These are phyloP conservation scores for Ceratobasidium sp. DNA, from an alignment of 1,284 basidiomycete genomes.

Conservation along the genomic window DNA sequence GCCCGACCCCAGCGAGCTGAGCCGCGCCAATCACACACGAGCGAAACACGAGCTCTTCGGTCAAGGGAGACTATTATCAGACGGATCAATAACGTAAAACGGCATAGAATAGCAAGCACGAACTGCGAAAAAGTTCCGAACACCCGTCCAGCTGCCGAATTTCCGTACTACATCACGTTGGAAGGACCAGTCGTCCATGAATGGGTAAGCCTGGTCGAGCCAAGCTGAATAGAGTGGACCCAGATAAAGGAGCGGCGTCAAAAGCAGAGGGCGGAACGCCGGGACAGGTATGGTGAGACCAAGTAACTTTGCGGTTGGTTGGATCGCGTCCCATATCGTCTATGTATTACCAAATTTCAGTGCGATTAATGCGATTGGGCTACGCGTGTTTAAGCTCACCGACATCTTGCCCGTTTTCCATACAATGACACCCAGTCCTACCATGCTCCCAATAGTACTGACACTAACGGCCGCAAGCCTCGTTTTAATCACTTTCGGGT, in stretches of 20 bases:
- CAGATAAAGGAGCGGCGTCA: conserved; percentile 81
- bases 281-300: conserved; percentile 50
- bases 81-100: conserved; percentile 24
- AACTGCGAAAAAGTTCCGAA: conserved; percentile 83
- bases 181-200: conserved; percentile 64
- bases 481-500: conserved; percentile 75
- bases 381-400: conserved; percentile 20
- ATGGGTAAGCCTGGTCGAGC: conserved; percentile 65
- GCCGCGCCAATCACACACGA: conserved; percentile 82
- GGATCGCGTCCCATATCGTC: conserved; percentile 30
- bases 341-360: not conserved
- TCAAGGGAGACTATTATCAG: conserved; percentile 76
- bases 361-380: not conserved
- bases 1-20: conserved; percentile 67
- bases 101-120: conserved; percentile 48
- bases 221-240: conserved; percentile 80
- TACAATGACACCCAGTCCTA: conserved; percentile 49
- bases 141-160: conserved; percentile 62
- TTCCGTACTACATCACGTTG: conserved; percentile 53
- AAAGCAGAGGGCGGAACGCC: conserved; percentile 49
- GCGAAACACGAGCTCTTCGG: conserved; percentile 93
- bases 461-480: conserved; percentile 65
- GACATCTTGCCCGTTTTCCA: conserved; percentile 24
- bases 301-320: conserved; percentile 33
- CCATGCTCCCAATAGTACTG: conserved; percentile 63